Base-by-base conservation (phyloP, 495 filamentous ascomycete species). In the Niebla homalea region DNA sequence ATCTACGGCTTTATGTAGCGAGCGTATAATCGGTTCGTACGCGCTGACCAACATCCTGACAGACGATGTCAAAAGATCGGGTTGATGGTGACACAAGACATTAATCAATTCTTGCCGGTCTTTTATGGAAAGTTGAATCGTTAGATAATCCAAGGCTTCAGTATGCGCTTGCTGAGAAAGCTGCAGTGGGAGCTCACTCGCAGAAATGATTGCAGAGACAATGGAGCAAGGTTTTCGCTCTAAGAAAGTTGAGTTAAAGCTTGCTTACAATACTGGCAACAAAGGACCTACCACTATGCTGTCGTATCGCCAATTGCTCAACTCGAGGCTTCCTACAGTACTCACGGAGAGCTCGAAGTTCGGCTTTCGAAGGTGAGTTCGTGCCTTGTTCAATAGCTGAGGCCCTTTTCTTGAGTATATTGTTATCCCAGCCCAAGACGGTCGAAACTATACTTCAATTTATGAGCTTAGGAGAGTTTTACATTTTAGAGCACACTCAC, bases 1-100 rank as follows among this genome's bases (percentile, higher is more conserved):
- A 51, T 85, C 79, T 7, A 83, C 70, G 4, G 74, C 73, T 43
- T 83, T 73, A 49, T 85, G 81, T 12, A 83, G 62, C 6, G 61
- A 59, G 4, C 81, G 70, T 36, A 85, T 83, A 46, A 84, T 74
- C 3, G 76, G 78, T n/a, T 84, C 81, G 50, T 81, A 81, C 5
- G 74, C 75, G 0, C 64, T 60, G 10, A 84, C 71, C 8, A 67
- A 56, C 22, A 79, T 73, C n/a, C 70, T 67, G 42, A 84, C 60
- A 1, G 72, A 68, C 5, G 71, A 64, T 2, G 80, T 84, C 4
- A 80, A 67, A 4, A 77, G 64, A 52, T 85, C 81, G 1, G 81
- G 81, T 22, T 62, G 67, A 39, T 70, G 64, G 18, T 69, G 70
- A 56, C 80, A 84, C 18, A 84, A 57, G 0, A 72, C 67, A 15